Conservation (phyloP, 495 filamentous ascomycete species). For the Aspergillus steynii region DNA sequence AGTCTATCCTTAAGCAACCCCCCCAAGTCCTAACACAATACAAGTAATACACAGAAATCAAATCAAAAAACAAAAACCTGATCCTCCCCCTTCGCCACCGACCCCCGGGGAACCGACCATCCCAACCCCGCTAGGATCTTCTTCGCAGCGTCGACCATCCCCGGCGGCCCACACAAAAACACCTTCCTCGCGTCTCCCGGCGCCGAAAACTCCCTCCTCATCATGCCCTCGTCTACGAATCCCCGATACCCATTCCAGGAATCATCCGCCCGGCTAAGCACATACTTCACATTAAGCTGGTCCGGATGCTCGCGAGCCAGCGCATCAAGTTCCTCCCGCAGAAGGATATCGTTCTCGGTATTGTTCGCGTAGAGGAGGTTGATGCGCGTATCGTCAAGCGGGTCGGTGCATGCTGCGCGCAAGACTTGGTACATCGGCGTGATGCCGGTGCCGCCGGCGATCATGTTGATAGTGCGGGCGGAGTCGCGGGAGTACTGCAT, state of each 20-base stretch:
- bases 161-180: slow-evolving; percentile 36
- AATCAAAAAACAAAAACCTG: slow-evolving; percentile 31
- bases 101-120: slow-evolving; percentile 25
- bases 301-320: slow-evolving; percentile 37
- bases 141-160: slow-evolving; percentile 35
- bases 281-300: slow-evolving; percentile 45
- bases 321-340: slow-evolving; percentile 46
- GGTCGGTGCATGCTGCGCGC: slow-evolving; percentile 50
- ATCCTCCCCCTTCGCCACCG: slow-evolving; percentile 31
- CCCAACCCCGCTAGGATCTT: slow-evolving; percentile 28
- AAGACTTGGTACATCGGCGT: slow-evolving; percentile 59
- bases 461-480: slow-evolving; percentile 43
- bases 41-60: too few relatives aligned
- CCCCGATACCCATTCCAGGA: slow-evolving; percentile 24
- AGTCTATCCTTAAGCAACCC: too few relatives aligned
- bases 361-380: slow-evolving; percentile 48
- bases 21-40: too few relatives aligned
- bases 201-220: slow-evolving; percentile 18
- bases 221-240: slow-evolving; percentile 22
- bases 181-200: slow-evolving; percentile 20
- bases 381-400: slow-evolving; percentile 46
- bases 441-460: slow-evolving; percentile 57
- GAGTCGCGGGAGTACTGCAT: slow-evolving; percentile 42
- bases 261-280: slow-evolving; percentile 34
- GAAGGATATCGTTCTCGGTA: slow-evolving; percentile 39